These are phyloP conservation scores for Vitis hybrid DNA, from an alignment of 177 flowering plant genomes.

Conservation along the genomic window DNA sequence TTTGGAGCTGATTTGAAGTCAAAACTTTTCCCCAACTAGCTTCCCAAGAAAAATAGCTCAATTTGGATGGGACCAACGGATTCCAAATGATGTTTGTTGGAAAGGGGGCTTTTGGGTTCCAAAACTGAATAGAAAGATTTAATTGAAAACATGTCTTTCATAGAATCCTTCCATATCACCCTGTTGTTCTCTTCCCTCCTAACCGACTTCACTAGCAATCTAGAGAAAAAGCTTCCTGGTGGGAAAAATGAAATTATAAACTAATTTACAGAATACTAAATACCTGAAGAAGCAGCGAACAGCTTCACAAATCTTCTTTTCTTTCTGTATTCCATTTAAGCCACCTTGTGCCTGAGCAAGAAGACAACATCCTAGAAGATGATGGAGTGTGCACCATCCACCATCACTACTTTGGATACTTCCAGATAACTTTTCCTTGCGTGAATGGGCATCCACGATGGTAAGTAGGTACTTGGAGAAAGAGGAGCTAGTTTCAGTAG, in stretches of 20 bases:
- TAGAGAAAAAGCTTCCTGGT: not conserved
- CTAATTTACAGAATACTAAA: conserved; percentile 5
- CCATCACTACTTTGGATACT: conserved; percentile 59
- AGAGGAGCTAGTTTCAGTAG: conserved; percentile 1
- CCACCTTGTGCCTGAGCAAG: conserved; percentile 69
- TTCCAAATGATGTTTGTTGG: too few species aligned
- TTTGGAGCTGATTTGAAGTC: too few species aligned
- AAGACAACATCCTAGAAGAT: conserved; percentile 85
- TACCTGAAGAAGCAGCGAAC: conserved; percentile 94
- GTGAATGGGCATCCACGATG: conserved; percentile 56
- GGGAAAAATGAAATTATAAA: not conserved
- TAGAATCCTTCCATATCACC: too few species aligned
- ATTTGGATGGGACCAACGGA: too few species aligned
- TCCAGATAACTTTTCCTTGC: conserved; percentile 57
- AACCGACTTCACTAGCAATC: not conserved
- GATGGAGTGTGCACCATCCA: conserved; percentile 63
- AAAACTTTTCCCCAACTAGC: too few species aligned
- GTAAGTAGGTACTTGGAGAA: conserved; percentile 53
- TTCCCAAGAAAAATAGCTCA: too few species aligned
- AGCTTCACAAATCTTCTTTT: conserved; percentile 73
- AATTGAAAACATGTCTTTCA: too few species aligned
- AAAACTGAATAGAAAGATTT: too few species aligned
- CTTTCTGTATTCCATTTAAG: conserved; percentile 50
- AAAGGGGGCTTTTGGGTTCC: too few species aligned
- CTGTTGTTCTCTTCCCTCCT: too few species aligned